phyloP scores from a whole-genome alignment of 192 early-diverging fungal genomes.

The Dissophora ornata region DNA sequence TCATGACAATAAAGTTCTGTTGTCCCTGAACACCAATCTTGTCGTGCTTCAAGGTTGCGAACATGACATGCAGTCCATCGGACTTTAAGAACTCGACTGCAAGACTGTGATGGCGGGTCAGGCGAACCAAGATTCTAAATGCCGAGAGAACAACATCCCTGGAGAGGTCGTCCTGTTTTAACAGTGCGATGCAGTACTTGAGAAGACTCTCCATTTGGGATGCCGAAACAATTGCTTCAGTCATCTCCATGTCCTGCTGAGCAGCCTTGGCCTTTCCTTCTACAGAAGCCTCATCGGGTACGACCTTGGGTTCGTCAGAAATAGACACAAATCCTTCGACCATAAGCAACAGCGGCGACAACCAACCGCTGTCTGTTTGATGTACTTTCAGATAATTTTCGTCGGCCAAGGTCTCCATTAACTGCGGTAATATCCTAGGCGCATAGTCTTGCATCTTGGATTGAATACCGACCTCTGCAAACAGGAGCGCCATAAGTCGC shows the following conservation, averaged over 20 bases:
- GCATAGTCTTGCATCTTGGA: slow-evolving; percentile 44
- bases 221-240: slow-evolving; percentile 49
- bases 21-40: slow-evolving; percentile 80
- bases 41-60: slow-evolving; percentile 66
- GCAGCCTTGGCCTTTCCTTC: slow-evolving; percentile 36
- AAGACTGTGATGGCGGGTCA: slow-evolving; percentile 76
- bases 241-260: slow-evolving; percentile 34
- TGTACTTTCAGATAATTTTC: neutral
- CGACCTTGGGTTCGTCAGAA: slow-evolving; percentile 67
- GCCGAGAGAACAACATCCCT: slow-evolving; percentile 73
- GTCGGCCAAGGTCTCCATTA: slow-evolving; percentile 31
- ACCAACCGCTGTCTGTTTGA: slow-evolving; percentile 58
- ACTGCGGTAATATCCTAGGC: slow-evolving; percentile 27
- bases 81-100: slow-evolving; percentile 76
- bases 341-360: slow-evolving; percentile 69
- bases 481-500: slow-evolving; percentile 69
- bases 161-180: slow-evolving; percentile 44
- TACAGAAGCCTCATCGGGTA: slow-evolving; percentile 33
- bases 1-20: slow-evolving; percentile 81
- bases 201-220: slow-evolving; percentile 53
- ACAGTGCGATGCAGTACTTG: slow-evolving; percentile 47
- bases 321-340: slow-evolving; percentile 74
- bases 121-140: slow-evolving; percentile 79
- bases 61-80: slow-evolving; percentile 74
- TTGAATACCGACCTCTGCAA: slow-evolving; percentile 67